Percentiles rank a stretch among this genome's conserved stretches.
Conservation (phyloP, 495 filamentous ascomycete species). For the Barbatosphaeria neglecta region DNA sequence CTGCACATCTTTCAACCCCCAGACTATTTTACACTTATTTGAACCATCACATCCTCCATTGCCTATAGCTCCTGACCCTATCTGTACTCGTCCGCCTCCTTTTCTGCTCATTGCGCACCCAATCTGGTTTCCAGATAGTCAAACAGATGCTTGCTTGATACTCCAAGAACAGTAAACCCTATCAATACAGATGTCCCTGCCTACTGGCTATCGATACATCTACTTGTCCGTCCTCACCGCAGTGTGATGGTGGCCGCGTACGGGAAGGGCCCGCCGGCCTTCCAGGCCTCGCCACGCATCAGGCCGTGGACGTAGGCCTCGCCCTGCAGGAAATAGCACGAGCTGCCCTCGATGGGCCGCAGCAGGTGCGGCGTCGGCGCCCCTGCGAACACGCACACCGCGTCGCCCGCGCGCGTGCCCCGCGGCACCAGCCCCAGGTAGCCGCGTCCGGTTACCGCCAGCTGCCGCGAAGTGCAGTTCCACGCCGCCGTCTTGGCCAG, state of each 20-base stretch:
- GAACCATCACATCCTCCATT: no score
- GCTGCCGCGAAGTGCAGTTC: background rate
- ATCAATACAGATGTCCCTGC: no score
- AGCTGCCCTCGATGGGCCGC: background rate
- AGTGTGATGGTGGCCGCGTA: background rate
- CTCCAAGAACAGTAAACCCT: no score
- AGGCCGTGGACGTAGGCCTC: conserved; percentile 16
- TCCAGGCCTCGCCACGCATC: conserved; percentile 16
- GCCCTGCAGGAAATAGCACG: conserved; percentile 6
- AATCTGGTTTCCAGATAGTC: no score
- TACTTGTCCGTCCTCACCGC: no score
- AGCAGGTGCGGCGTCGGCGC: background rate
- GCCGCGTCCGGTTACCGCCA: conserved; percentile 10
- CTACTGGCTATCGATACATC: no score
- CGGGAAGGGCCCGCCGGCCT: background rate
- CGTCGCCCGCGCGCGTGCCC: conserved; percentile 6
- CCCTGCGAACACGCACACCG: conserved; percentile 6
- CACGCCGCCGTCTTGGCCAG: background rate
- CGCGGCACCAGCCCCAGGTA: conserved; percentile 11
- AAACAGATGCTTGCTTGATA: no score
- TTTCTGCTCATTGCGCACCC: no score
- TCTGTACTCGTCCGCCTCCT: no score
- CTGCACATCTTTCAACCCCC: no score
- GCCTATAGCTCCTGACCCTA: no score
- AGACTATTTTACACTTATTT: no score